Conservation (phyloP, 345 rosid genomes). For the Rubroshorea leprosula region DNA sequence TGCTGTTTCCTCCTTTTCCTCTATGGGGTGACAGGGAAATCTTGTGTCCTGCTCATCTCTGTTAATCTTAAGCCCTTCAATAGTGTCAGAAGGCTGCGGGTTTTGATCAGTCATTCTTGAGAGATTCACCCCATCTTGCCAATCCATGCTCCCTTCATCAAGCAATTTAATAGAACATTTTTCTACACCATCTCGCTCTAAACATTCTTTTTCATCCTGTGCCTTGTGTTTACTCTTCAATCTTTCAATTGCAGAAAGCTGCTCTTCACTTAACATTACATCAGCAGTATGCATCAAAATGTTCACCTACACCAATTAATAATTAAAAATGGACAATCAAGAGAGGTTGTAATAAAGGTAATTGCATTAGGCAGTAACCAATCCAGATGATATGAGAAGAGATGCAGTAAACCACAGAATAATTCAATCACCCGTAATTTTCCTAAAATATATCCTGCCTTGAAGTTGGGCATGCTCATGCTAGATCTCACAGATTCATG, state of each 20-base stretch:
- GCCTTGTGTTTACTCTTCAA: conserved; percentile 50
- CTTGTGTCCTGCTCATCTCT: conserved; percentile 10
- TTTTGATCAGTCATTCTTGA: conserved; percentile 9
- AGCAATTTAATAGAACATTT: conserved; percentile 8
- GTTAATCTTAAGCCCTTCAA: conserved; percentile 1
- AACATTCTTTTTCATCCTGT: conserved; percentile 51
- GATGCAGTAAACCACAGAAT: background rate
- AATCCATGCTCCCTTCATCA: conserved; percentile 7
- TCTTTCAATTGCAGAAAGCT: conserved; percentile 34
- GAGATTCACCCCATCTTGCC: conserved; percentile 4
- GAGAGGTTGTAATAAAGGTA: background rate
- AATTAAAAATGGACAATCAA: background rate
- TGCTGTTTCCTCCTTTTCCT: conserved; percentile 20
- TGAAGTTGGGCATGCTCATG: too few species aligned
- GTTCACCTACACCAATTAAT: conserved; percentile 46
- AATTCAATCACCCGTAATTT: too few species aligned
- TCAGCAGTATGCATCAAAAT: conserved; percentile 71
- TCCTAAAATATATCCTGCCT: too few species aligned
- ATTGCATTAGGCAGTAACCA: background rate
- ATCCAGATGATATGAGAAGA: background rate
- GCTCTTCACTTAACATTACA: conserved; percentile 46
- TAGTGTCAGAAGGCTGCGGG: conserved; percentile 7
- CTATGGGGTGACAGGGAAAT: background rate
- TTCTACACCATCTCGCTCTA: conserved; percentile 5
- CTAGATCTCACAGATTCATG: too few species aligned